phyloP scores from a whole-genome alignment of 495 filamentous ascomycete species.

The Cladorrhinum samala region DNA sequence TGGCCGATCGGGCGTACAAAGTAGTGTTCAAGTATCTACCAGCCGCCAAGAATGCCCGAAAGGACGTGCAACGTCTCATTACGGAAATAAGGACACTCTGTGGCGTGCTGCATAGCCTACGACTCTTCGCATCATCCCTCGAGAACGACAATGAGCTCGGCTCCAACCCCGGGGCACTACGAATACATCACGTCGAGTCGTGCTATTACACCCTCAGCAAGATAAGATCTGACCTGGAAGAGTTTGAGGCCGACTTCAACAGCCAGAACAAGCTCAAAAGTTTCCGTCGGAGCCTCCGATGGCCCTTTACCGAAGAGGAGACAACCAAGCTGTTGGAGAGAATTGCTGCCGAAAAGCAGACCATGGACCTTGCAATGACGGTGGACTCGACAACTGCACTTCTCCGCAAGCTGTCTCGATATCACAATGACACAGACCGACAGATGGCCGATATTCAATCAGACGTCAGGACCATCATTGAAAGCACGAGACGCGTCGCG shows the following conservation, averaged over 20 bases:
- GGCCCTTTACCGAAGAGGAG: background rate
- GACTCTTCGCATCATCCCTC: background rate
- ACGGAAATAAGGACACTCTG: background rate
- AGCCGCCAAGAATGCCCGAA: background rate
- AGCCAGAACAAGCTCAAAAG: background rate
- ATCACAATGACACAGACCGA: background rate
- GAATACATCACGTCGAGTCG: background rate
- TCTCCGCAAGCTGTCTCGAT: background rate
- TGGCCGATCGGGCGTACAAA: background rate
- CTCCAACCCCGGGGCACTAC: background rate
- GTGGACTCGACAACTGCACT: background rate
- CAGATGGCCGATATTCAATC: background rate
- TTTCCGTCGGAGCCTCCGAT: background rate
- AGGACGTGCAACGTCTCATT: background rate
- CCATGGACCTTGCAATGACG: background rate
- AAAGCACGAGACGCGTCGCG: slow-evolving; percentile 12
- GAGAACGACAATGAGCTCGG: background rate
- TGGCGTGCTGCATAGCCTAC: background rate
- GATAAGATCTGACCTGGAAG: background rate
- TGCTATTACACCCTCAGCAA: background rate
- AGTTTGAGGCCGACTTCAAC: background rate
- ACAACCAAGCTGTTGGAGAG: background rate
- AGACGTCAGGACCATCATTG: background rate
- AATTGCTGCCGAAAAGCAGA: background rate
- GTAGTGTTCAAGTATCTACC: background rate